Evolutionary conservation across 169 alveolate species (phyloP), one percentile per base, ranked within the genome.

Genomic region (Plasmodium vinckei): DNA sequence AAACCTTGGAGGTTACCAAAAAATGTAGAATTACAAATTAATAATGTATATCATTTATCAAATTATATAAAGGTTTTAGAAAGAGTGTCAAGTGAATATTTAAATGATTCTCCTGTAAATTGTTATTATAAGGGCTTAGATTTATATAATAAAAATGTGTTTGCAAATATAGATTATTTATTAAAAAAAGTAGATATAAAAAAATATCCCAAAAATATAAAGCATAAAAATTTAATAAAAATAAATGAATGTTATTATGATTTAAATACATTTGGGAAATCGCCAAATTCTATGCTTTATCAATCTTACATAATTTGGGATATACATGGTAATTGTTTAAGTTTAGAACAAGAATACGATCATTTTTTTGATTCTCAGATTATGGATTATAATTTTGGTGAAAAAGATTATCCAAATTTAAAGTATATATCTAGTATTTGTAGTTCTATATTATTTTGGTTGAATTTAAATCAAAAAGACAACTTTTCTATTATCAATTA

Each of bases 1-100:
- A 90, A 94, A 39, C 96, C 96, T 17, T 94, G 96, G 96, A 91
- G 91, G 57, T 82, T 92, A 33, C 95, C 94, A 9, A 94, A 87
- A 68, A 94, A 94, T 91, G 94, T 73, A 53, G 90, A 87, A 44
- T 87, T 92, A 61, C 90, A 87, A 77, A 82, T 93, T 42, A 94
- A 94, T 90, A 94, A 94, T 75, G 89, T 92, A 27, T 87, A 91
- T 44, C 94, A 94, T 64, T 39, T 94, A 33, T 47, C 88, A 19
- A 75, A 91, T 27, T 94, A 92, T 71, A 89, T 92, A 82, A 84
- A 91, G 70, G 91, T 94, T 15, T 72, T 94, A 46, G 95, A 94
- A 60, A 73, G 95, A 42, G 86, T 92, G 42, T 61, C 92, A 47
- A 73, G 68, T 69, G 91, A 92, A 51, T 92, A 92, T 63, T 73